Percentiles rank a stretch among this genome's conserved stretches.
Evolutionary conservation across 164 flowering plant species (phyloP).

Genomic region (Berberis thunbergii): DNA sequence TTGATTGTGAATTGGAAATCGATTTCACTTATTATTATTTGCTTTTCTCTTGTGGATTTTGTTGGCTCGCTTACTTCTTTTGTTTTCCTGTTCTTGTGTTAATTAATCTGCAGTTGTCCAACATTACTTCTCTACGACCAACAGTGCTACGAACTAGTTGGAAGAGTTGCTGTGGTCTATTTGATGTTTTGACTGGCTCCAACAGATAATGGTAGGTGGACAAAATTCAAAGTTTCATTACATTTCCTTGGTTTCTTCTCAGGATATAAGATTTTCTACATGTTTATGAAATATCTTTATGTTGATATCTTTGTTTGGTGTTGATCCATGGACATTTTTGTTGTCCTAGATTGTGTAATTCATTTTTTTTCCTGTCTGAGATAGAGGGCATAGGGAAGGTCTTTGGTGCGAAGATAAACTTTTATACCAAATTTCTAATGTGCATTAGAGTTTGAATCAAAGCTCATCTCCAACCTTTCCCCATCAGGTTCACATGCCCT

Average conservation of each 20-base stretch:
- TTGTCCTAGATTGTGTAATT: too few relatives aligned
- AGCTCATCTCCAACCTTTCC: too few relatives aligned
- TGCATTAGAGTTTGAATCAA: background rate
- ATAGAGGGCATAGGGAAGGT: too few relatives aligned
- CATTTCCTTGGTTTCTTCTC: too few relatives aligned
- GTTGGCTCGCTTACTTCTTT: background rate
- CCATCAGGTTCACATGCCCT: too few relatives aligned
- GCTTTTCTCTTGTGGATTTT: background rate
- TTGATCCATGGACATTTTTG: too few relatives aligned
- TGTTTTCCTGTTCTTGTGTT: background rate
- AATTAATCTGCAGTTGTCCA: conserved; percentile 1
- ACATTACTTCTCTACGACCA: conserved; percentile 6
- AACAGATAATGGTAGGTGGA: conserved; percentile 19
- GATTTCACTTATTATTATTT: background rate
- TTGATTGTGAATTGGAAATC: conserved; percentile 2
- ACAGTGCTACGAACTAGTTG: conserved; percentile 29
- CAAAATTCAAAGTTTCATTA: background rate
- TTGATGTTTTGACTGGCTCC: conserved; percentile 43
- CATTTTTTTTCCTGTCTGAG: too few relatives aligned
- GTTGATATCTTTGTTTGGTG: too few relatives aligned
- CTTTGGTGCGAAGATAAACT: background rate
- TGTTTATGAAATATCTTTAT: too few relatives aligned
- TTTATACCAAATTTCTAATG: background rate
- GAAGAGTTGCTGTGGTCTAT: conserved; percentile 61
- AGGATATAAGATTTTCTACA: too few relatives aligned